Base-by-base conservation (phyloP, 1,284 basidiomycete genomes). In the Coniophora puteana region DNA sequence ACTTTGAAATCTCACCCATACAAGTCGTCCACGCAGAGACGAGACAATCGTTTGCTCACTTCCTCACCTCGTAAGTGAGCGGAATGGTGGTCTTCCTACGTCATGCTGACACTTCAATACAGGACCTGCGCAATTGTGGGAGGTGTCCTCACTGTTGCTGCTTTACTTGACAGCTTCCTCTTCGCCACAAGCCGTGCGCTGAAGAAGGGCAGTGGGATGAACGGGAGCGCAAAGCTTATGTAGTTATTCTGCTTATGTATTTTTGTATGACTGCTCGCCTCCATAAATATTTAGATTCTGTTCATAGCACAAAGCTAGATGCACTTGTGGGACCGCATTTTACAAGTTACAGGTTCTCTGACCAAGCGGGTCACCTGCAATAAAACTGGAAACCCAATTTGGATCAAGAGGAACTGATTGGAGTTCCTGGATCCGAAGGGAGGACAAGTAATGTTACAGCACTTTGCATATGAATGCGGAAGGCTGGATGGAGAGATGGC, bases 1-100 rank as follows among this genome's bases (percentile, higher is more conserved):
- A 94, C 70, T 95, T 88, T 62, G 96, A 99, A 61, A 98, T 99
- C 58, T 95, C 92, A n/a, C 94, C 93, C 2, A 91, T 97, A 58
- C 83, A 90, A 41, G 86, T 97, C 35, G 83, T 93, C 17, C 92
- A 96, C 58, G 77, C 78, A n/a, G 93, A 96, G 61, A 85, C 78
- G 28, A 78, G 93, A 43, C 92, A 96, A 65, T 90, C 90, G 1
- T 94, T 99, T 60, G 93, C 94, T 5, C 96, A 98, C 67, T 98
- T 99, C 74, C 67, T 98, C 28, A 96, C 93, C 26, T 95, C 92
- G 88, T 93, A 53, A 61, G 91, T 77, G 13, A 24, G 8, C 8
- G 13, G 11, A 11, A 13, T 33, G 28, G 26, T 44, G 22, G 25
- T 29, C 23, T 21, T 14, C 18, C 20, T 38, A 27, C 30, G 18